Evolutionary conservation across 768 basidiomycete genomes (phyloP), one percentile per base, ranked within the genome.

Genomic region (Coprinopsis marcescibilis): DNA sequence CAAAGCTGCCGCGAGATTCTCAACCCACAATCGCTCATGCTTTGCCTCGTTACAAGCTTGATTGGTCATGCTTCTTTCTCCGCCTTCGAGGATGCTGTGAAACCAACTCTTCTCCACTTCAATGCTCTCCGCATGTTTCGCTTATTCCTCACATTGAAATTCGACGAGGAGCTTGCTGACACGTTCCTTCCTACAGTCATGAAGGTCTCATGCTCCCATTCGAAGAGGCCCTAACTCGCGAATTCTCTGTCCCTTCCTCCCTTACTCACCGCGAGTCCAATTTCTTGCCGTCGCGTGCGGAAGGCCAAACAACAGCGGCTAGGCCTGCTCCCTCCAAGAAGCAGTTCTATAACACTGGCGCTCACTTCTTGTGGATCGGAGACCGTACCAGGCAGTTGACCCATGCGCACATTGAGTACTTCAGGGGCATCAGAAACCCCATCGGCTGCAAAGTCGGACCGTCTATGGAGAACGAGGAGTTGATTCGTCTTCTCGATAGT

Each of bases 381-480:
- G 96, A 99, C 65, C 80, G 95, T 43, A 99, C 95, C 3, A 72
- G 95, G 32, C 90, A 95, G 64, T 70, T 98, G 0, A 78, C 81
- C 37, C 92, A 93, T 5, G 96, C 93, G 3, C 96, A 99, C 61
- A 83, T 97, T 25, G 95, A 98, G 68, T 93, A 93, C 64, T 94
- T 94, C 67, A 73, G 89, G 46, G 91, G 92, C 5, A 85, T 96
- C 44, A 73, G 89, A 40, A 95, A 96, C 60, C 92, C 92, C 1
- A 89, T 96, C 49, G 96, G 96, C 2, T 79, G 97, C 69, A 99
- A 99, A 62, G 89, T 95, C 4, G 96, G 96, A 2, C 94, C 96
- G 20, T 81, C 80, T 33, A 87, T 98, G 86, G 68, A 68, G 30
- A 61, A 68, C 5, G 86, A 80, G 3, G 96, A 98, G 67, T 65